phyloP scores from a whole-genome alignment of 1,284 basidiomycete genomes.

The Ustanciosporium gigantosporum region DNA sequence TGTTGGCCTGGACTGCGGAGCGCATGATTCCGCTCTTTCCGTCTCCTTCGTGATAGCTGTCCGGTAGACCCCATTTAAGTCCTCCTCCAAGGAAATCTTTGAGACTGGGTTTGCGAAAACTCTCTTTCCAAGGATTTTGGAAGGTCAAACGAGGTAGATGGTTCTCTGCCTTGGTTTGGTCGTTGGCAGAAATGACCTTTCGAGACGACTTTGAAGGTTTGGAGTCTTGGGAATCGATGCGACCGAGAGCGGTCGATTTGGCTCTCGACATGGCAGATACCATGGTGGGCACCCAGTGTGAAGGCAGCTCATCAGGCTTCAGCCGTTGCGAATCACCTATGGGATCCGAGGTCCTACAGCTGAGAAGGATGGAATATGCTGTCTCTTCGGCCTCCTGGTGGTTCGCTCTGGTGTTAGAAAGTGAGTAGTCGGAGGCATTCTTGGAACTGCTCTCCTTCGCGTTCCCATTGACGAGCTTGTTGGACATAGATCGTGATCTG shows the following conservation, averaged over 20 bases:
- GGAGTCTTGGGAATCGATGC: conserved; percentile 1
- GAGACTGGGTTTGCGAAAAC: conserved; percentile 36
- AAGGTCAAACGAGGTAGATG: conserved; percentile 32
- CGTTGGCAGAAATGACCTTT: not conserved
- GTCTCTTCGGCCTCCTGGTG: too few species aligned
- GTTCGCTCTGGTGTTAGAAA: too few species aligned
- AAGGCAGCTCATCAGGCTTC: conserved; percentile 9
- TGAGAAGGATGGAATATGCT: conserved; percentile 15
- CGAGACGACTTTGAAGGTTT: not conserved
- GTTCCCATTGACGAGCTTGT: too few species aligned
- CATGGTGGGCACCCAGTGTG: conserved; percentile 25
- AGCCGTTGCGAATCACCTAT: conserved; percentile 13
- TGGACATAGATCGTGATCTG: too few species aligned
- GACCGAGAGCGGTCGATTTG: conserved; percentile 13
- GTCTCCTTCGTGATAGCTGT: conserved; percentile 39
- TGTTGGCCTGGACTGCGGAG: conserved; percentile 16
- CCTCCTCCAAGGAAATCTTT: conserved; percentile 32
- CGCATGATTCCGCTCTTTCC: conserved; percentile 3
- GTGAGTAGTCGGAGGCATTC: too few species aligned
- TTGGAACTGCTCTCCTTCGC: too few species aligned
- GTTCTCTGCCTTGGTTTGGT: conserved; percentile 4
- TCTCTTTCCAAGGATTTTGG: conserved; percentile 40
- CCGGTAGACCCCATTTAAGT: conserved; percentile 49
- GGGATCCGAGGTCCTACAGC: conserved; percentile 12
- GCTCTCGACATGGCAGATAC: conserved; percentile 20